These are phyloP conservation scores for Claviceps sorghi DNA, from an alignment of 2,329 filamentous ascomycete genomes.

Conservation along the genomic window DNA sequence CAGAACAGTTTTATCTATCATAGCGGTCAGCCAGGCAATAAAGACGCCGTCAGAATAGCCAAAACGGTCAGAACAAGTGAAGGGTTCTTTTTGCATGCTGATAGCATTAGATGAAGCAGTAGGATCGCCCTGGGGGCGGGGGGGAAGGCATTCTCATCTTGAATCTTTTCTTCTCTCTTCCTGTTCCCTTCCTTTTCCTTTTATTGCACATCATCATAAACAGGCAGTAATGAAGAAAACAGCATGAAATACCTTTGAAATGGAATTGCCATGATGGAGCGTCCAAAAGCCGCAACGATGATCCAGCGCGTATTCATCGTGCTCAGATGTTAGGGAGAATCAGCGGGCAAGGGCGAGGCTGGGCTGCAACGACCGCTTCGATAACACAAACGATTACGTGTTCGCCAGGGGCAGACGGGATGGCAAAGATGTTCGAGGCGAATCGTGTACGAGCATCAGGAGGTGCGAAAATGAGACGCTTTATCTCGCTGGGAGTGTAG, in stretches of 20 bases:
- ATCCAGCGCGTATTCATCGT: constrained; percentile 12
- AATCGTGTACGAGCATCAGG: not conserved
- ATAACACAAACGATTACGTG: not conserved
- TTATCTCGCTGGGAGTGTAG: not conserved
- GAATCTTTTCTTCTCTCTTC: too few species aligned
- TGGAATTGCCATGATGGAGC: constrained; percentile 9
- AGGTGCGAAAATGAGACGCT: not conserved
- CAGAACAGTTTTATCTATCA: not conserved
- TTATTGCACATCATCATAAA: constrained; percentile 9
- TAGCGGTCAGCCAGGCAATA: not conserved
- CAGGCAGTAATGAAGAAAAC: too few species aligned
- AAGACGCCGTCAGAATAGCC: not conserved
- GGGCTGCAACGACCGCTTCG: not conserved
- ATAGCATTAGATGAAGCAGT: constrained; percentile 5
- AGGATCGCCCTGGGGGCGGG: too few species aligned
- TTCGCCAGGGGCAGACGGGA: not conserved
- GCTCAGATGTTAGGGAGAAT: not conserved
- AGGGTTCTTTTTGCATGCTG: too few species aligned
- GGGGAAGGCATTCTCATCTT: constrained; percentile 22
- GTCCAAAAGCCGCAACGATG: constrained; percentile 10
- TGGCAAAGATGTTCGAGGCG: not conserved
- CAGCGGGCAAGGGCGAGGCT: not conserved
- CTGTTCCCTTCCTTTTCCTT: too few species aligned
- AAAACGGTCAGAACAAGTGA: too few species aligned
- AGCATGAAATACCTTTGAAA: too few species aligned